phyloP scores from a whole-genome alignment of 1,284 basidiomycete genomes.

The Chiua sp. region DNA sequence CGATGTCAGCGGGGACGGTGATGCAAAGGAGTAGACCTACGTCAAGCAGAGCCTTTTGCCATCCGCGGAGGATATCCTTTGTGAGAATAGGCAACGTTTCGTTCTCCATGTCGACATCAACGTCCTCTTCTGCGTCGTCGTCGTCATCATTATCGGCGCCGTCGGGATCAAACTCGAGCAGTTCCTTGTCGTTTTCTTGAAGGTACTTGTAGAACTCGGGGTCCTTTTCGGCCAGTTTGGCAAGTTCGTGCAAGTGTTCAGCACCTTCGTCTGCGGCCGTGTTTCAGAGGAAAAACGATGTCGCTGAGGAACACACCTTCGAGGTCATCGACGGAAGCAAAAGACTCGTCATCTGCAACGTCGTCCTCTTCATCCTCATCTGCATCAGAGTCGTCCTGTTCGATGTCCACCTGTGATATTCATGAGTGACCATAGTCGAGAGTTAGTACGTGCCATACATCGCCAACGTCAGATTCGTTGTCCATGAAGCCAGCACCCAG shows the following conservation, averaged over 20 bases:
- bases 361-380: slow-evolving; percentile 54
- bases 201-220: slow-evolving; percentile 99
- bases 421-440: slow-evolving; percentile 11
- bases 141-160: slow-evolving; percentile 48
- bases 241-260: slow-evolving; percentile 82
- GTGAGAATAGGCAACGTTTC: slow-evolving; percentile 72
- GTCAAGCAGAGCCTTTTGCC: slow-evolving; percentile 93
- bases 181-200: slow-evolving; percentile 92
- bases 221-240: slow-evolving; percentile 92
- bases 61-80: slow-evolving; percentile 74
- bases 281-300: slow-evolving; percentile 7
- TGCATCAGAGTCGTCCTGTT: slow-evolving; percentile 47
- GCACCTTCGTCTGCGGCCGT: slow-evolving; percentile 63
- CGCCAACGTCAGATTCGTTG: slow-evolving; percentile 42
- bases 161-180: slow-evolving; percentile 77
- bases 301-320: slow-evolving; percentile 54
- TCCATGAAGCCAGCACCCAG: slow-evolving; percentile 80
- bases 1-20: background rate
- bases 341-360: slow-evolving; percentile 69
- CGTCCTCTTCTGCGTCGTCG: slow-evolving; percentile 48
- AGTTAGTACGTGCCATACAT: slow-evolving; percentile 22
- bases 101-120: slow-evolving; percentile 46
- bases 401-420: slow-evolving; percentile 42
- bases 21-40: slow-evolving; percentile 46
- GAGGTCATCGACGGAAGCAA: slow-evolving; percentile 77